These are phyloP conservation scores for Cardamine occulta DNA, from an alignment of 345 rosid genomes.

Conservation along the genomic window DNA sequence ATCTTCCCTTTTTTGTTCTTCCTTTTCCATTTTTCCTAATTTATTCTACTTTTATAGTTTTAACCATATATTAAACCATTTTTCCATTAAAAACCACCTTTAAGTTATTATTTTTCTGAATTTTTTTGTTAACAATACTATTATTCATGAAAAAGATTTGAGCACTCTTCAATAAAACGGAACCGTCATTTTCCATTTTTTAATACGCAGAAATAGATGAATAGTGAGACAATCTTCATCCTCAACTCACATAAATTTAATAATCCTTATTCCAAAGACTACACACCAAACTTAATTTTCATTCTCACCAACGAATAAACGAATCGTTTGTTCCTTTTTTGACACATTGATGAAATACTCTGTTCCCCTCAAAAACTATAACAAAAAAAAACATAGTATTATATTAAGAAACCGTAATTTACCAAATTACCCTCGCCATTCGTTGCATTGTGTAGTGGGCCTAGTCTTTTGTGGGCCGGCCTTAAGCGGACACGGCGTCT, in stretches of 20 bases:
- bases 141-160: background rate
- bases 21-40: background rate
- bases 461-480: slow-evolving; percentile 80
- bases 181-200: background rate
- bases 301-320: slow-evolving; percentile 40
- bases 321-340: slow-evolving; percentile 32
- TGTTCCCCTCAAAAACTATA: slow-evolving; percentile 20
- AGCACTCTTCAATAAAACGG: background rate
- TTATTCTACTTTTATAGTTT: too few species aligned
- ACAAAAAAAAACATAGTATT: background rate
- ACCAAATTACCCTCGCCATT: slow-evolving; percentile 59
- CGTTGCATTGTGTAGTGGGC: slow-evolving; percentile 75
- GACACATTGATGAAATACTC: background rate
- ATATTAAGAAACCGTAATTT: background rate
- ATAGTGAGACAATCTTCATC: slow-evolving; percentile 2
- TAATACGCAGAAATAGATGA: background rate
- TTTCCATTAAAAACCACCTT: background rate
- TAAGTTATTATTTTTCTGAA: background rate
- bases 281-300: background rate
- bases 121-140: background rate
- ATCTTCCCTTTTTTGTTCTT: background rate
- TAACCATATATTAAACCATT: background rate
- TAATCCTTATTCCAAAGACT: slow-evolving; percentile 34
- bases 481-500: slow-evolving; percentile 87
- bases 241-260: slow-evolving; percentile 12